Base-by-base conservation (phyloP, 2,329 filamentous ascomycete species). In the Paracamarosporium sp. region DNA sequence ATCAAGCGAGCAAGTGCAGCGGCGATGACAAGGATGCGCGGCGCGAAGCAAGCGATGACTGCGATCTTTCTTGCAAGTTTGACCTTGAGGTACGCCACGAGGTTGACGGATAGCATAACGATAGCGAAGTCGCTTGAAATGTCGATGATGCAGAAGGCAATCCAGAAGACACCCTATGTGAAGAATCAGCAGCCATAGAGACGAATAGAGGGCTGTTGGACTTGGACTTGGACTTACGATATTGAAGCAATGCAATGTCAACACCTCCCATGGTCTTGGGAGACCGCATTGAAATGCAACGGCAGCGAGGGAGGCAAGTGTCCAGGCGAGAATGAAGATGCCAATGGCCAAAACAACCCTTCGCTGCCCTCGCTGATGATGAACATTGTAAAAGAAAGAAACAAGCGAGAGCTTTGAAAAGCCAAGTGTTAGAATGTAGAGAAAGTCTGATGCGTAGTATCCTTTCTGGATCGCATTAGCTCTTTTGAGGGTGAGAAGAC, bases 121-220 rank as follows among this genome's bases (percentile, higher is more conserved):
- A 76, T 68, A 11, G 63, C 59, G 11, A 74, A 51, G 41, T 76
- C 73, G 15, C 66, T 72, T 5, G 65, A 65, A 56, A 73, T 67
- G 31, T 76, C 73, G 36, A 74, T 60, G 44, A 69, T 67, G 59
- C 70, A 73, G 53, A 69, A 76, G 3, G 72, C 55, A n/a, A 71
- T 63, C 73, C 73, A 74, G 55, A 76, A 76, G 22, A 61, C 53
- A 30, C 63, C 69, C 73, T 76, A 40, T 15, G 25, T 40, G 25
- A 20, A 28, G 31, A 5, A 41, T 72, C 54, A 70, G 63, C 56
- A 36, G 56, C 27, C 15, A 58, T 62, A 43, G 48, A 12, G n/a
- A 25, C 1, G 11, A 24, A 13, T 31, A 13, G 13, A 28, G 6
- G 17, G 25, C 15, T 35, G 20, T 31, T 25, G 12, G 11, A 9